These are phyloP conservation scores for Yamadazyma atlantica DNA, from an alignment of 1,139 yeast species.

Conservation along the genomic window DNA sequence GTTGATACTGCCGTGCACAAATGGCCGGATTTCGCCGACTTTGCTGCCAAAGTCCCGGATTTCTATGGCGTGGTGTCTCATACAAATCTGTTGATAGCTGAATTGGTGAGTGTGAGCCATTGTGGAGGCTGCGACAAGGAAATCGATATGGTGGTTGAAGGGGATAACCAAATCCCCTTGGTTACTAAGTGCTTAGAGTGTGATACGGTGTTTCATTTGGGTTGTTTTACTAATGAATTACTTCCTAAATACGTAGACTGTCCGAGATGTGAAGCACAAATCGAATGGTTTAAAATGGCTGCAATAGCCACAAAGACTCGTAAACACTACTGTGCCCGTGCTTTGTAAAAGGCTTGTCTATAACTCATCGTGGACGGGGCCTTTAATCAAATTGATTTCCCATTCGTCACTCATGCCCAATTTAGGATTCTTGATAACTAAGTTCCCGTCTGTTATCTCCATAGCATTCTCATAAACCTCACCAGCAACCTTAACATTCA, in stretches of 20 bases:
- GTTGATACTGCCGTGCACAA: constrained; percentile 6
- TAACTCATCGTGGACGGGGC: constrained; percentile 29
- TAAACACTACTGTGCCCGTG: no score
- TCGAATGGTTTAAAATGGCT: constrained; percentile 44
- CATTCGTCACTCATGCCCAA: constrained; percentile 52
- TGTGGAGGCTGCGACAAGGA: constrained; percentile 29
- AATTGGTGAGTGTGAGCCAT: constrained; percentile 19
- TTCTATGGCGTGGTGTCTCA: constrained; percentile 2
- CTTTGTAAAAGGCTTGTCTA: no score
- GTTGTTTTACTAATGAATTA: constrained; percentile 36
- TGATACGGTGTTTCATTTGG: constrained; percentile 37
- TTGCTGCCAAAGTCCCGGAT: constrained; percentile 6
- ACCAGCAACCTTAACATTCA: constrained; percentile 15
- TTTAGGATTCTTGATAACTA: constrained; percentile 53
- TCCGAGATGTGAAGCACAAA: constrained; percentile 29
- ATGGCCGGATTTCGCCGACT: constrained; percentile 14
- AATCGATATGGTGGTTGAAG: constrained; percentile 33
- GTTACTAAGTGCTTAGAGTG: constrained; percentile 44
- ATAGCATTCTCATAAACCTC: neutral
- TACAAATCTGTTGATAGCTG: constrained; percentile 19
- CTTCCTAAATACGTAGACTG: constrained; percentile 42
- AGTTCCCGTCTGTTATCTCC: constrained; percentile 29
- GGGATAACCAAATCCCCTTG: constrained; percentile 12
- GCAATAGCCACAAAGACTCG: constrained; percentile 33
- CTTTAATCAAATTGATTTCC: constrained; percentile 30